phyloP scores from a whole-genome alignment of 768 basidiomycete genomes.

The Russula ochroleuca region DNA sequence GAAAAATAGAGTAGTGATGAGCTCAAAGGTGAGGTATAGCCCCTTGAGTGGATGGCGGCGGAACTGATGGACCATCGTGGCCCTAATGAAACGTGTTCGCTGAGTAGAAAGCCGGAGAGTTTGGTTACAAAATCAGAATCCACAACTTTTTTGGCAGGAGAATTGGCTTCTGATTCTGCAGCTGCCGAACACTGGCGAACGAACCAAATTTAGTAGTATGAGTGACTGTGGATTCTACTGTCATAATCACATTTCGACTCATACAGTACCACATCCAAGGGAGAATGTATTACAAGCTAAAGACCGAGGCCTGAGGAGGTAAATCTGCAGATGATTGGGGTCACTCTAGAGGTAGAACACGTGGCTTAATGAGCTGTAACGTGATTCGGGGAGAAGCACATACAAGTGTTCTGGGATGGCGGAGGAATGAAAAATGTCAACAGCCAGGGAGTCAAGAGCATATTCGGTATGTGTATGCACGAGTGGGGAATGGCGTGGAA shows the following conservation, averaged over 20 bases:
- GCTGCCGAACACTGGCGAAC: neutral
- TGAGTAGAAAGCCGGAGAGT: neutral
- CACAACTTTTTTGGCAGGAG: neutral
- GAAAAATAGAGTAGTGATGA: conserved; percentile 10
- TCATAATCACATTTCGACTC: neutral
- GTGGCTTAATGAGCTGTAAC: conserved; percentile 2
- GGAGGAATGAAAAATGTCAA: conserved; percentile 15
- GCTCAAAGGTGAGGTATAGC: conserved; percentile 19
- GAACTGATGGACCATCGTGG: conserved; percentile 21
- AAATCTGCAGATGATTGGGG: neutral
- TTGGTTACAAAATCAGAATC: neutral
- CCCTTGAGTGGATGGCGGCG: conserved; percentile 17
- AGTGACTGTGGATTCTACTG: neutral
- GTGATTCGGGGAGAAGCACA: neutral
- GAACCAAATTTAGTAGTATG: neutral
- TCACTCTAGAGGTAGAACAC: neutral
- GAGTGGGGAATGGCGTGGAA: conserved; percentile 8
- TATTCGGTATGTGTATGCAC: conserved; percentile 15
- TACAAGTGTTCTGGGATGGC: neutral
- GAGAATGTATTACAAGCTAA: neutral
- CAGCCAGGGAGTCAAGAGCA: neutral
- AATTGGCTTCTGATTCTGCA: neutral
- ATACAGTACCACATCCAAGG: neutral
- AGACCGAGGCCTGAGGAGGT: neutral
- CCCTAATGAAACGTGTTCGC: neutral